These are phyloP conservation scores for Termitomyces sp. DNA, from an alignment of 768 basidiomycete genomes.

Conservation along the genomic window DNA sequence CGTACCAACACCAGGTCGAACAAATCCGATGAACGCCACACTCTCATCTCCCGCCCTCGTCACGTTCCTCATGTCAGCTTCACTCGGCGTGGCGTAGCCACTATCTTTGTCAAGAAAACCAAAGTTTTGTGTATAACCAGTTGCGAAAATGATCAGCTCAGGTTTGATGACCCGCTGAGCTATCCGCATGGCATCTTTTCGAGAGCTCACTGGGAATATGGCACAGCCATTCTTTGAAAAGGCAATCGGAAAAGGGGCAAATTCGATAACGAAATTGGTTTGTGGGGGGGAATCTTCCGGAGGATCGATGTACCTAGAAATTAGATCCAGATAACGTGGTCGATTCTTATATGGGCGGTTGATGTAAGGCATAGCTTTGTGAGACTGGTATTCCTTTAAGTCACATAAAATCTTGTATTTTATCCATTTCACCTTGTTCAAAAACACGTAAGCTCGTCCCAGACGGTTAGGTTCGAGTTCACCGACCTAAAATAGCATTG, in stretches of 20 bases:
- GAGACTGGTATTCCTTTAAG: conserved; percentile 26
- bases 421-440: conserved; percentile 43
- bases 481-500: conserved; percentile 32
- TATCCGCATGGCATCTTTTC: conserved; percentile 40
- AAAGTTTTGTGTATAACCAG: conserved; percentile 44
- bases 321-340: conserved; percentile 32
- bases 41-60: conserved; percentile 36
- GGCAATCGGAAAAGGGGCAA: conserved; percentile 49
- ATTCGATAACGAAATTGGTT: conserved; percentile 40
- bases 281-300: conserved; percentile 41
- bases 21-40: conserved; percentile 52
- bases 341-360: conserved; percentile 50
- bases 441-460: conserved; percentile 59
- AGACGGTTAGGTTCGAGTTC: conserved; percentile 47
- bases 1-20: conserved; percentile 51
- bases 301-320: conserved; percentile 56
- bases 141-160: conserved; percentile 44
- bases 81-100: conserved; percentile 33
- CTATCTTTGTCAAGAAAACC: conserved; percentile 30
- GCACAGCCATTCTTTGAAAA: conserved; percentile 38
- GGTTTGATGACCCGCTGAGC: conserved; percentile 33
- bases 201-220: conserved; percentile 35
- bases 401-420: background rate
- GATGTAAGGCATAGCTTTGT: conserved; percentile 56
- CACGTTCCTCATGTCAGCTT: conserved; percentile 40